Percentiles rank a stretch among this genome's conserved stretches.
These are phyloP conservation scores for Metschnikowia cerradonensis DNA, from an alignment of 805 yeast species.

Conservation along the genomic window DNA sequence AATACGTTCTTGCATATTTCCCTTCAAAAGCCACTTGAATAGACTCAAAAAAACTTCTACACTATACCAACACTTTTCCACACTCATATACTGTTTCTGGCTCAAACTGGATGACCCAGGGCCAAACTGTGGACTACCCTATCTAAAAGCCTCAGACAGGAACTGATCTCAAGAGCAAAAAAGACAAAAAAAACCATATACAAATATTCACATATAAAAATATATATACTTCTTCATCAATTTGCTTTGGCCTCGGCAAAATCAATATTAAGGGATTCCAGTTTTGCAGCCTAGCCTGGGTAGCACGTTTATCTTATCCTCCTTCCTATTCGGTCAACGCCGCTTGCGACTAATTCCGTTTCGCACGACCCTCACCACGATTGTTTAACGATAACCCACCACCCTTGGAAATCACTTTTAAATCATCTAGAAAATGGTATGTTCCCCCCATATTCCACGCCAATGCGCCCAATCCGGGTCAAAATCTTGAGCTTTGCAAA, in stretches of 20 bases:
- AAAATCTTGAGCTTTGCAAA: no score
- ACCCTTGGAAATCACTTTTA: not conserved
- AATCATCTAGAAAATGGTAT: constrained; percentile 9
- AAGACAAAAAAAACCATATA: no score
- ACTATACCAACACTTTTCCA: not conserved
- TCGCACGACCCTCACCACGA: constrained; percentile 7
- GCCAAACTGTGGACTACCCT: not conserved
- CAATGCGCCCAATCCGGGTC: not conserved
- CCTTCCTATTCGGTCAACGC: constrained; percentile 9
- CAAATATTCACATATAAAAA: no score
- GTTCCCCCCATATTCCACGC: constrained; percentile 3
- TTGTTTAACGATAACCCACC: constrained; percentile 3
- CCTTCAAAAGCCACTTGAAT: not conserved
- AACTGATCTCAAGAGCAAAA: no score
- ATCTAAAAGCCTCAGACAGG: no score
- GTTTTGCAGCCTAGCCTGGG: not conserved
- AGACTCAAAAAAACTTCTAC: not conserved
- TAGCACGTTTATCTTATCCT: constrained; percentile 5
- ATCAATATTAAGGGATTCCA: no score
- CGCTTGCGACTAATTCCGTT: constrained; percentile 5
- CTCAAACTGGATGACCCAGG: not conserved
- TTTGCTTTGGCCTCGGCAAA: no score
- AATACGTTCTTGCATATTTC: not conserved
- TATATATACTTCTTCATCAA: no score
- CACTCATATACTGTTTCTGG: not conserved